Evolutionary conservation across 2,329 filamentous ascomycete species (phyloP).

Genomic region (Fusarium sp.): DNA sequence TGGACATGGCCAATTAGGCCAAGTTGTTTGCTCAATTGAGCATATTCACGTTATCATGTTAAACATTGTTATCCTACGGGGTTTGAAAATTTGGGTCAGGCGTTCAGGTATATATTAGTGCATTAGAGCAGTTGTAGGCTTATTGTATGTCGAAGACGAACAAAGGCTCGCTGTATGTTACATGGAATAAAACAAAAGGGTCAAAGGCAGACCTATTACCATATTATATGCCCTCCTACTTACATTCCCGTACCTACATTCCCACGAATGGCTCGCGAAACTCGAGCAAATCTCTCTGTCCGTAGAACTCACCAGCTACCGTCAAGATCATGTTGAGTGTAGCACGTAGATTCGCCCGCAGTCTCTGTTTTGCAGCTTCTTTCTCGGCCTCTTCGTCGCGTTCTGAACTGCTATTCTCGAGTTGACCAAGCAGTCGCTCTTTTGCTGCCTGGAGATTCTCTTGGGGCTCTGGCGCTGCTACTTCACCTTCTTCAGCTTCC

Average conservation of each 20-base stretch:
- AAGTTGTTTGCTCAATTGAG: not conserved
- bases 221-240: constrained; percentile 24
- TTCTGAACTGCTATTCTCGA: constrained; percentile 50
- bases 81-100: constrained; percentile 37
- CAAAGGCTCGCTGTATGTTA: constrained; percentile 30
- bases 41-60: constrained; percentile 16
- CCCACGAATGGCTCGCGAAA: constrained; percentile 73
- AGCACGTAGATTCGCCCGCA: constrained; percentile 68
- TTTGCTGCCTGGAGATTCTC: constrained; percentile 63
- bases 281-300: constrained; percentile 86
- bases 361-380: constrained; percentile 50
- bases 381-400: constrained; percentile 48
- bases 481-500: constrained; percentile 55
- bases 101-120: constrained; percentile 39
- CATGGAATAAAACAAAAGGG: constrained; percentile 29
- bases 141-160: constrained; percentile 21
- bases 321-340: constrained; percentile 94
- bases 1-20: constrained; percentile 50
- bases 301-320: constrained; percentile 87
- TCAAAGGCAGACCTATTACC: constrained; percentile 24
- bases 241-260: constrained; percentile 58
- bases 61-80: constrained; percentile 22
- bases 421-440: constrained; percentile 60
- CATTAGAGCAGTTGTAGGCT: constrained; percentile 39
- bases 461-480: constrained; percentile 39